phyloP scores from a whole-genome alignment of 192 early-diverging fungal species.

The Coemansia asiatica region DNA sequence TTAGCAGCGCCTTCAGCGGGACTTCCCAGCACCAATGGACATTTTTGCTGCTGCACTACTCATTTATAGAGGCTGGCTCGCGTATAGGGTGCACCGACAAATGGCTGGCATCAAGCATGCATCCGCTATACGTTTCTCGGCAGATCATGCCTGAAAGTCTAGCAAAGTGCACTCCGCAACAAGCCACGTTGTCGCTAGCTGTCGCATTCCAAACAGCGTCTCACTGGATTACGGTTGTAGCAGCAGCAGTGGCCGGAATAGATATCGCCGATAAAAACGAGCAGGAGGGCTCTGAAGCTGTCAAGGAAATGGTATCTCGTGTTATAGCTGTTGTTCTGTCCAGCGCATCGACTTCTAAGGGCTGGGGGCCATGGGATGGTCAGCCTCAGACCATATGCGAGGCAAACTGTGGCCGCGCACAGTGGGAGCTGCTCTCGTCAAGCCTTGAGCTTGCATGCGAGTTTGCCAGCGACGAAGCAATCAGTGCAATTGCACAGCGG shows the following conservation, averaged over 20 bases:
- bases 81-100: slow-evolving; percentile 33
- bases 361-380: slow-evolving; percentile 42
- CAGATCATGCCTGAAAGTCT: slow-evolving; percentile 3
- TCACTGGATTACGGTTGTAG: slow-evolving; percentile 22
- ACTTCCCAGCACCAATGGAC: slow-evolving; percentile 18
- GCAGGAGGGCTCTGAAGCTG: slow-evolving; percentile 2
- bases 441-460: slow-evolving; percentile 47
- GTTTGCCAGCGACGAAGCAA: slow-evolving; percentile 17
- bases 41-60: slow-evolving; percentile 41
- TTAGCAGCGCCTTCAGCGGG: slow-evolving; percentile 4
- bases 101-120: slow-evolving; percentile 32
- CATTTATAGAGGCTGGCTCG: slow-evolving; percentile 30
- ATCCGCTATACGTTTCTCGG: slow-evolving; percentile 20
- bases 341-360: background rate
- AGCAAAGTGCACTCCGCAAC: slow-evolving; percentile 4
- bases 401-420: slow-evolving; percentile 24
- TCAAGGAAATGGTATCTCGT: slow-evolving; percentile 19
- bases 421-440: slow-evolving; percentile 39
- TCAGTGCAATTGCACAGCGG: slow-evolving; percentile 21
- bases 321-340: background rate
- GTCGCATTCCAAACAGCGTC: slow-evolving; percentile 47
- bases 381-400: slow-evolving; percentile 33
- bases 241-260: background rate
- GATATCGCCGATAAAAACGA: background rate
- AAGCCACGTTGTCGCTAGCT: slow-evolving; percentile 22